Base-by-base conservation (phyloP, 2,329 filamentous ascomycete genomes). In the Colletotrichum somersetense region DNA sequence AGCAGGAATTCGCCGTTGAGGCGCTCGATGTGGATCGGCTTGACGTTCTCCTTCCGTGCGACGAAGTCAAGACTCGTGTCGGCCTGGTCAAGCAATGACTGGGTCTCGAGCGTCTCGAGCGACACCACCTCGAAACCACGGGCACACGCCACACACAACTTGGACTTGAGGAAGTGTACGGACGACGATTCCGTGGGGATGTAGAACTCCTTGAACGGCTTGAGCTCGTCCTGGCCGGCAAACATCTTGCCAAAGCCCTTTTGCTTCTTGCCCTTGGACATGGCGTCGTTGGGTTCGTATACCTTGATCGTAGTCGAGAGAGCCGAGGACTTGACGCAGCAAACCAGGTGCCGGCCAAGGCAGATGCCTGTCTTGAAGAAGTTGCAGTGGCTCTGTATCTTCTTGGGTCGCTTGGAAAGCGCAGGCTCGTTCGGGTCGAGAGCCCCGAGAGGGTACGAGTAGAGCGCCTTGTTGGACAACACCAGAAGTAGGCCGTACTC, bases 311-410 rank as follows among this genome's bases (percentile, higher is more conserved):
- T 98, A 18, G 94, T 97, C 64, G 94, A 97, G 42, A 98, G 86
- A 3, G 95, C 93, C 23, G 93, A 96, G 52, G 94, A 97, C 85
- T 97, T 98, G 78, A 98, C 96, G 76, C 94, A 97, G 83, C 96
- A 98, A 40, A 99, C 96, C 66, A 99, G 87, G 80, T 98, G 96
- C 74, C 96, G 90, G 44, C 96, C 95, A 72, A 98, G 88, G 79
- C 96, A 98, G 78, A 98, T 97, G 50, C 96, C 96, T 23, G 95
- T 93, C 83, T 97, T 97, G 90, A 99, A 99, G 85, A 98, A 99
- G 82, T 96, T 98, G 82, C 96, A 97, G 83, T 98, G 95, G 77
- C 93, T 97, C 82, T 95, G 93, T 75, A 99, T 98, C 86, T 98
- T 98, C 85, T 96, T 96, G 11, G 95, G 94, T 53, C 95, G 90